Percentiles rank a stretch among this genome's conserved stretches.
phyloP scores from a whole-genome alignment of 495 filamentous ascomycete genomes.

The Lepidopterella palustris region DNA sequence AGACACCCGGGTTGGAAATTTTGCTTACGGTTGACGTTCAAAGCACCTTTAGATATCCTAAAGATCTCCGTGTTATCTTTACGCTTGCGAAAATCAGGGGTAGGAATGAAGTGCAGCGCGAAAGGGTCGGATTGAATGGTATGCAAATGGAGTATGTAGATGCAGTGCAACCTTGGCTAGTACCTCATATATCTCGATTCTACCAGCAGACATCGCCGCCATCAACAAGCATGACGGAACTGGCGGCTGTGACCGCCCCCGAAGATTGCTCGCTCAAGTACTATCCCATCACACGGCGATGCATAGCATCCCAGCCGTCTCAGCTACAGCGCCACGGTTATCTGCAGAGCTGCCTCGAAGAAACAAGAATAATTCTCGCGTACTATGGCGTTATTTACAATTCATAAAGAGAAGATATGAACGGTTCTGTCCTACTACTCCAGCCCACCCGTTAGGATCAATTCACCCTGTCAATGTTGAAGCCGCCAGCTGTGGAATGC shows the following conservation, averaged over 20 bases:
- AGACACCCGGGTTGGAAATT: no score
- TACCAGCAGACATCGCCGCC: neutral
- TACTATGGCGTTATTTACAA: neutral
- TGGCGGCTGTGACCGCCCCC: neutral
- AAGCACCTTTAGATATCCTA: slow-evolving; percentile 41
- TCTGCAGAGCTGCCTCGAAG: neutral
- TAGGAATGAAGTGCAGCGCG: neutral
- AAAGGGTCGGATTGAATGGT: neutral
- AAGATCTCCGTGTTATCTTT: neutral
- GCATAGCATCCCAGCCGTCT: neutral
- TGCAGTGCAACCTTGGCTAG: neutral
- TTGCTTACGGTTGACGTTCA: slow-evolving; percentile 45
- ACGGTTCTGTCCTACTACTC: no score
- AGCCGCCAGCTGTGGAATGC: no score
- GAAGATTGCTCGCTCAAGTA: neutral
- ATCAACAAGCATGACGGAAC: neutral
- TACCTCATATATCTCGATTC: neutral
- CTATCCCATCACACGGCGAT: no score
- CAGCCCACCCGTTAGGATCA: no score
- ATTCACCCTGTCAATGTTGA: no score
- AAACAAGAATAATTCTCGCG: neutral
- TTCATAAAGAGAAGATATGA: neutral
- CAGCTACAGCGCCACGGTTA: neutral
- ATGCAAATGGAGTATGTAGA: no score
- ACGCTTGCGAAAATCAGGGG: no score